Conservation (phyloP, 1,284 basidiomycete genomes). For the Ustilago curta region DNA sequence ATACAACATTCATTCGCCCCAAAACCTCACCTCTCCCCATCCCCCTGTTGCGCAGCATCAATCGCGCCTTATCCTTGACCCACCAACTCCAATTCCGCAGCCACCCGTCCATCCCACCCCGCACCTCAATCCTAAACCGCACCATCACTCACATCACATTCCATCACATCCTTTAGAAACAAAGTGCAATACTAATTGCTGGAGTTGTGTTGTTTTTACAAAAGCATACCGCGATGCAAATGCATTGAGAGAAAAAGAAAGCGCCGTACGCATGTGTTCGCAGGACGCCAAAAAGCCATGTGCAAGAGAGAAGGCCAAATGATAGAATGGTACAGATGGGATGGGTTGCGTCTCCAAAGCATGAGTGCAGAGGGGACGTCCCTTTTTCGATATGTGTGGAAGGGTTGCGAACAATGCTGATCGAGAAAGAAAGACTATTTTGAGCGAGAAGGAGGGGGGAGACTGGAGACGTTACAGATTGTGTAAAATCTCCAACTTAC, state of each 20-base stretch:
- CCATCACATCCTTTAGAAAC: constrained; percentile 2
- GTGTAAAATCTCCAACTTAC: constrained; percentile 43
- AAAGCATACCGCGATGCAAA: constrained; percentile 12
- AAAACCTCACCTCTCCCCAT: no score
- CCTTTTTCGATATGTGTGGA: constrained; percentile 14
- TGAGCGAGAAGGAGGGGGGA: background rate
- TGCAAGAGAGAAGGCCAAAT: constrained; percentile 1
- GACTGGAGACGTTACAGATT: background rate
- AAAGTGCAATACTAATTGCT: constrained; percentile 20
- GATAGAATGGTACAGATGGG: constrained; percentile 40
- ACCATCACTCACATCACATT: no score
- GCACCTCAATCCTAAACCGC: no score
- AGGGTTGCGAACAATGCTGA: constrained; percentile 15
- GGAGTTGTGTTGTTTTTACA: constrained; percentile 1
- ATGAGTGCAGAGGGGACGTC: constrained; percentile 1
- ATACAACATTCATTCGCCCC: no score
- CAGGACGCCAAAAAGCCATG: background rate
- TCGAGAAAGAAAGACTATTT: constrained; percentile 17
- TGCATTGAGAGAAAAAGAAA: background rate
- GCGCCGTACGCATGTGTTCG: constrained; percentile 9
- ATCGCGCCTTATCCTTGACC: no score
- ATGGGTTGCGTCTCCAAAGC: constrained; percentile 1
- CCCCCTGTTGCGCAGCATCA: no score
- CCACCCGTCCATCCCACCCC: no score
- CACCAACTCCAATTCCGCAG: no score